These are phyloP conservation scores for Avena eriantha DNA, from an alignment of 176 grass and related monocot genomes.

Conservation along the genomic window DNA sequence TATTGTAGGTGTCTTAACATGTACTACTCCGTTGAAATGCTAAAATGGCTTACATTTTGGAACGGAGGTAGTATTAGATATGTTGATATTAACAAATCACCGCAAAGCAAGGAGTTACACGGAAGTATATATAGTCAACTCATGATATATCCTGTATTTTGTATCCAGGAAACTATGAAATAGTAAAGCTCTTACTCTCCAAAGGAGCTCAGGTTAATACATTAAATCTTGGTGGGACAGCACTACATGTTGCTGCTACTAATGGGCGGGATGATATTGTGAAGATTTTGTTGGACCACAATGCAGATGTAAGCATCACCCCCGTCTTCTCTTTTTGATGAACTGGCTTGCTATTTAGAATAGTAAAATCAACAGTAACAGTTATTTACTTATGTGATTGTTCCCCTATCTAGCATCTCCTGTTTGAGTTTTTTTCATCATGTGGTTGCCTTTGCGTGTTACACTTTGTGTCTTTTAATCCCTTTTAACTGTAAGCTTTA, in stretches of 20 bases:
- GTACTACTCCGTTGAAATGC: not conserved
- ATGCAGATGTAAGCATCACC: conserved; percentile 29
- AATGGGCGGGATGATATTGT: conserved; percentile 2
- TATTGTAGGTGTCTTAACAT: not conserved
- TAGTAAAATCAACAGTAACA: not conserved
- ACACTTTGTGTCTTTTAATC: not conserved
- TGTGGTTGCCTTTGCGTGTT: not conserved
- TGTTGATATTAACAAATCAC: not conserved
- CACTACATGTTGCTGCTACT: conserved; percentile 21
- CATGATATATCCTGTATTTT: not conserved
- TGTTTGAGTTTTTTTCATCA: not conserved
- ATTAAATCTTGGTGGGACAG: conserved; percentile 11
- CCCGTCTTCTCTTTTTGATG: not conserved
- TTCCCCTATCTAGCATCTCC: not conserved
- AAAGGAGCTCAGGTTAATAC: conserved; percentile 36
- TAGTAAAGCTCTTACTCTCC: conserved; percentile 37
- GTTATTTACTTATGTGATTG: not conserved
- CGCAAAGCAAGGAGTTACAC: not conserved
- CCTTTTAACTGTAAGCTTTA: not conserved
- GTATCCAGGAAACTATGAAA: conserved; percentile 31
- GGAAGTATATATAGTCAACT: not conserved
- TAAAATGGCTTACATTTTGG: too few relatives aligned
- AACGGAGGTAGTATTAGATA: not conserved
- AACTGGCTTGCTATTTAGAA: not conserved
- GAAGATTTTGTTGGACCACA: conserved; percentile 41